Base-by-base conservation (phyloP, 2,329 filamentous ascomycete species). In the Catunica adiposa region DNA sequence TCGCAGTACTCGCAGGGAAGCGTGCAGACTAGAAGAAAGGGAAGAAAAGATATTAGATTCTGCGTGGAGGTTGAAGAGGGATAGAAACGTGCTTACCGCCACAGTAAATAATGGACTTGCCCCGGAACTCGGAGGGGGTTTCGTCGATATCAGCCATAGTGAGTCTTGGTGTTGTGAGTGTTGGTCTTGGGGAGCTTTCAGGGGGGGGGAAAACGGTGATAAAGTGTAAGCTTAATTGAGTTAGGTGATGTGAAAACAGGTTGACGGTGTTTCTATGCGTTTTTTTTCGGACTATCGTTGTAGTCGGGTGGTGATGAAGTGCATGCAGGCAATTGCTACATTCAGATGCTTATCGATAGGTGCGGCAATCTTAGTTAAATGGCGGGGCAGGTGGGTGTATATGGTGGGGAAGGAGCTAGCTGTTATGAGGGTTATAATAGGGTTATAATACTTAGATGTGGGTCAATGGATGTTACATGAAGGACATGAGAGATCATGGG, bases 1-100 rank as follows among this genome's bases (percentile, higher is more conserved):
- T 98, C 92, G 75, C 92, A 98, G 73, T 96, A 98, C 92, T 97
- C 71, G 62, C 80, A 79, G 37, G 80, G 80, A 56, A 83, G 70
- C 58, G 77, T 77, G 69, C 80, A 83, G 52, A 83, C 80, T 83
- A 61, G 17, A 60, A 11, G 20, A 40, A 38, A 22, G 44, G 31
- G 22, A 9, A 47, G 11, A 51, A 34, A 22, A 20, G 14, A 31
- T n/a, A 34, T 31, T 34, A 51, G 3, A 51, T 26, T 2, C 9
- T 26, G 17, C 7, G 15, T 15, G 23, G 34, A 38, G 20, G 23
- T 44, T 11, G 23, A n/a, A n/a, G 37, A 54, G n/a, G 9, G 9
- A 26, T 11, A n/a, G 22, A 26, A n/a, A n/a, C 2, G 1, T 47
- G 68, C 76, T 65, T 74, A 80, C 78, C 77, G 61, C 75, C 76